Evolutionary conservation across 805 yeast genomes (phyloP).

Genomic region (Zygosaccharomyces siamensis): DNA sequence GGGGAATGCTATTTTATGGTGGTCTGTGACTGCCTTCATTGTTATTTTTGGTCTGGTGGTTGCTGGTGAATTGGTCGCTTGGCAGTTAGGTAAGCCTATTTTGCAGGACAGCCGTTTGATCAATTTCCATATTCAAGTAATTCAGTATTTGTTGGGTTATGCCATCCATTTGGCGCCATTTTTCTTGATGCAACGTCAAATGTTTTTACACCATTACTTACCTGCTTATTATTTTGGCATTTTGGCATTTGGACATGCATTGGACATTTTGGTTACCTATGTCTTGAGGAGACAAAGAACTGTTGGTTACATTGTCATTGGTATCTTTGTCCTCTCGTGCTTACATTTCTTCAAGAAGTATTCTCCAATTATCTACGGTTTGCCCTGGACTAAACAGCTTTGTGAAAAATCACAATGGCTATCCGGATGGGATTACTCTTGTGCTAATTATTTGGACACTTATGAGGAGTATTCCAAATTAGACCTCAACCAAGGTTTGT

Average conservation of each 20-base stretch:
- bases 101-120: slow-evolving; percentile 49
- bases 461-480: slow-evolving; percentile 26
- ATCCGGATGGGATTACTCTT: slow-evolving; percentile 83
- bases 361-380: slow-evolving; percentile 73
- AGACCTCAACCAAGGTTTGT: slow-evolving; percentile 7
- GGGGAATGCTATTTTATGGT: slow-evolving; percentile 81
- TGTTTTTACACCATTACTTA: slow-evolving; percentile 88
- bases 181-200: slow-evolving; percentile 84
- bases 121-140: slow-evolving; percentile 60
- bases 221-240: slow-evolving; percentile 90
- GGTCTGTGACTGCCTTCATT: slow-evolving; percentile 56
- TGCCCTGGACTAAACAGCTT: slow-evolving; percentile 66
- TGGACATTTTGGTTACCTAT: slow-evolving; percentile 49
- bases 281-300: slow-evolving; percentile 40
- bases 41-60: slow-evolving; percentile 46
- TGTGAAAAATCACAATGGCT: slow-evolving; percentile 62
- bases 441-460: slow-evolving; percentile 47
- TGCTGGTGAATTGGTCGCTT: slow-evolving; percentile 45
- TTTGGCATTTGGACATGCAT: slow-evolving; percentile 65
- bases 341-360: slow-evolving; percentile 53
- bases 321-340: slow-evolving; percentile 45
- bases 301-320: slow-evolving; percentile 44
- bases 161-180: slow-evolving; percentile 67
- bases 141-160: slow-evolving; percentile 68
- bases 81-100: slow-evolving; percentile 58